Conservation (phyloP, 2,329 filamentous ascomycete species). For the Drechslera avenae region DNA sequence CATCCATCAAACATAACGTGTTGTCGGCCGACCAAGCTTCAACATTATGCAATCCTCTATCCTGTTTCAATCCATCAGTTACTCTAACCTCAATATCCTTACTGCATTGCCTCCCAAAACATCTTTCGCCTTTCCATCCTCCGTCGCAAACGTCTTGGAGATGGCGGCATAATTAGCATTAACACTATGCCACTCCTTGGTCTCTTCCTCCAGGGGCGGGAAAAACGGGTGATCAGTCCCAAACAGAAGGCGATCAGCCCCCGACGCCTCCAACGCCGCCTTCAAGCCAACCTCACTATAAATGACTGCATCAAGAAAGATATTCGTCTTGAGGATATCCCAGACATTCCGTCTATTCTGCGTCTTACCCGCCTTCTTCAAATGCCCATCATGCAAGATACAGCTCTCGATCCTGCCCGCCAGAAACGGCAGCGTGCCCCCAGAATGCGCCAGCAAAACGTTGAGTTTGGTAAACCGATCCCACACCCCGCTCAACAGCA, state of each 20-base stretch:
- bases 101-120: constrained; percentile 67
- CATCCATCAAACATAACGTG: too few relatives aligned
- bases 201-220: constrained; percentile 69
- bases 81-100: constrained; percentile 52
- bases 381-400: constrained; percentile 78
- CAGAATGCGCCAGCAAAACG: constrained; percentile 84
- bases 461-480: constrained; percentile 72
- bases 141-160: constrained; percentile 55
- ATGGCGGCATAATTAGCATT: constrained; percentile 63
- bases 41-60: too few relatives aligned
- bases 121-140: constrained; percentile 54
- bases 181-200: constrained; percentile 73
- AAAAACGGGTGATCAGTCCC: constrained; percentile 85
- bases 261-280: constrained; percentile 70
- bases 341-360: constrained; percentile 63
- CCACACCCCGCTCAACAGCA: constrained; percentile 87
- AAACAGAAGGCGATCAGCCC: constrained; percentile 75
- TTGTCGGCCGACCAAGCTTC: too few relatives aligned
- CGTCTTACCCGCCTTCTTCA: constrained; percentile 67
- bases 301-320: constrained; percentile 87
- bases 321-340: constrained; percentile 73
- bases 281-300: constrained; percentile 76
- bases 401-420: constrained; percentile 89
- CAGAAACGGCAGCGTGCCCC: constrained; percentile 85
- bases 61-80: not conserved